Base-by-base conservation (phyloP, 2,329 filamentous ascomycete species). In the Dothidotthia symphoricarpi region DNA sequence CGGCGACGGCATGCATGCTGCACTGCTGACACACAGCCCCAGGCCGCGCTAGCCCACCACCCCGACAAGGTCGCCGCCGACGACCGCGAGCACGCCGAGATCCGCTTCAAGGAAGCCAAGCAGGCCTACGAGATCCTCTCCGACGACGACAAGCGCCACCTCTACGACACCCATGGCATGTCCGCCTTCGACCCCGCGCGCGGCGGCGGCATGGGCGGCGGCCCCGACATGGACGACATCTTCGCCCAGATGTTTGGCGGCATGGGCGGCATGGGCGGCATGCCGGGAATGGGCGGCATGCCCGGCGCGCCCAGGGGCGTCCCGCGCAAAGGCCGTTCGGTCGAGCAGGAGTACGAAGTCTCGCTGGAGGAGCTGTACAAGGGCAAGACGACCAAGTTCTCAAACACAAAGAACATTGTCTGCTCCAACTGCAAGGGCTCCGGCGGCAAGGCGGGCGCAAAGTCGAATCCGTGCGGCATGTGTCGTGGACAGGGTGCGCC, bases 41-140 rank as follows among this genome's bases (percentile, higher is more conserved):
- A 94, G 88, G 84, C 88, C 49, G 89, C 91, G 10, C 78, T 96
- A 36, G 80, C 82, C 65, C 86, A 89, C 63, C 93, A 98, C 63
- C 93, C 93, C 31, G 93, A 98, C 73, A 98, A 98, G 73, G 93
- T 95, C 40, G 76, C 89, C 55, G 88, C 91, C 69, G 82, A 86
- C 17, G 82, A 90, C 62, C 85, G 91, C 54, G 83, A 83, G 63
- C 86, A 85, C 53, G 88, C 93, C 44, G 93, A 97, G 68, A 77
- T 83, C 62, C 89, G 84, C 63, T 98, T 98, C 82, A 98, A 98
- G 73, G 75, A 83, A 38, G 84, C 95, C 41, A 90, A 86, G 43
- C 85, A 94, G 71, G 93, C 93, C 55, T 98, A 98, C 75, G 93
- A 98, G 66, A 97, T 98, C 64, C 88, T 98, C 39, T 85, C 82